phyloP scores from a whole-genome alignment of 1,284 basidiomycete genomes.

The Schizopora paradoxa region DNA sequence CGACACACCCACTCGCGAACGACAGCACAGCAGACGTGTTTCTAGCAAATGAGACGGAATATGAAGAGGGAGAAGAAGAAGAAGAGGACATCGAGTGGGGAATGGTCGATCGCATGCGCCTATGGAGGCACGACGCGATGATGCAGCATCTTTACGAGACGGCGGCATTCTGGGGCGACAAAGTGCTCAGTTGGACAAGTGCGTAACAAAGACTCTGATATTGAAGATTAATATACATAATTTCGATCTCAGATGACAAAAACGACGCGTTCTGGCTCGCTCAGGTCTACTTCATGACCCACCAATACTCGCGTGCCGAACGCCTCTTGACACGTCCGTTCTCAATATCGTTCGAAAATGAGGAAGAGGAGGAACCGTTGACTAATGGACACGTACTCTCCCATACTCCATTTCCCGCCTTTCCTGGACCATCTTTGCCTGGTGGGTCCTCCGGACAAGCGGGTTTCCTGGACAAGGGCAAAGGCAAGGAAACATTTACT shows the following conservation, averaged over 20 bases:
- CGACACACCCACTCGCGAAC: conserved; percentile 59
- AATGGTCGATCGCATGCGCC: conserved; percentile 89
- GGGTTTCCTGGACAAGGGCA: conserved; percentile 41
- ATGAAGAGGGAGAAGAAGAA: conserved; percentile 45
- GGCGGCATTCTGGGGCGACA: conserved; percentile 98
- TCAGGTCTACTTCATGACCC: conserved; percentile 92
- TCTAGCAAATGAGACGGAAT: conserved; percentile 49
- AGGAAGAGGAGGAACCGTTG: conserved; percentile 29
- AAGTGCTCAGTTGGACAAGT: conserved; percentile 93
- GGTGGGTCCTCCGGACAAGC: conserved; percentile 14
- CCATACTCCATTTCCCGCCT: no score
- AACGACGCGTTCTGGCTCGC: conserved; percentile 99
- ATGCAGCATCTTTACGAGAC: conserved; percentile 98
- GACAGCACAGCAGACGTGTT: conserved; percentile 74
- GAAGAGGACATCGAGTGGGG: conserved; percentile 66
- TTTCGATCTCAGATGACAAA: conserved; percentile 69
- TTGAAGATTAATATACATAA: conserved; percentile 6
- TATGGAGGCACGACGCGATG: conserved; percentile 96
- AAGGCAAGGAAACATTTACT: conserved; percentile 50
- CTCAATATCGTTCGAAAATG: conserved; percentile 40
- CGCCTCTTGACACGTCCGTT: conserved; percentile 84
- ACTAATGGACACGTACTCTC: conserved; percentile 45
- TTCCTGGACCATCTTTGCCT: conserved; percentile 24
- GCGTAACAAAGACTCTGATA: conserved; percentile 33
- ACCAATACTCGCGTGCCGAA: conserved; percentile 93